Percentiles rank a stretch among this genome's conserved stretches.
Conservation (phyloP, 2,329 filamentous ascomycete genomes). For the Tetracladium maxilliforme region DNA sequence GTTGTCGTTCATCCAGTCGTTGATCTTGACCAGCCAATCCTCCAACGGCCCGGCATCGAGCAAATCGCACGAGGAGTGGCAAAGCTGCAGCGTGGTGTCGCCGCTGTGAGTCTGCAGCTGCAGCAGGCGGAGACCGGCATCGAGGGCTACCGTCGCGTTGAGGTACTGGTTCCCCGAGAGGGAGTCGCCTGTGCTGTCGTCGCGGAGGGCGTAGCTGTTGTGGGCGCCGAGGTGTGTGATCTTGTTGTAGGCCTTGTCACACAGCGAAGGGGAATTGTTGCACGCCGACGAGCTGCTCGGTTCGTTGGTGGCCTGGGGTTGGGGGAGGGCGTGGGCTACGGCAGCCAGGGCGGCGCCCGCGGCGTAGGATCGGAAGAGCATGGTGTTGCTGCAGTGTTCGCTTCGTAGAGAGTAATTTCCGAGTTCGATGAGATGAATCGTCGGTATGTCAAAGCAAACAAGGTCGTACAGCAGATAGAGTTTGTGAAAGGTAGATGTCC, state of each 20-base stretch:
- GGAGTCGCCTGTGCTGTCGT: slow-evolving; percentile 43
- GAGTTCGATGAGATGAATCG: too few species aligned
- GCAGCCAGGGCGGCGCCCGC: too few species aligned
- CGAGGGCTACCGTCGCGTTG: slow-evolving; percentile 56
- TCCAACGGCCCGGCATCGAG: slow-evolving; percentile 54
- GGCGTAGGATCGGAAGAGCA: too few species aligned
- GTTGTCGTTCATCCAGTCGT: slow-evolving; percentile 54
- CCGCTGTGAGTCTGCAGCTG: slow-evolving; percentile 56
- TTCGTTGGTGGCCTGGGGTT: too few species aligned
- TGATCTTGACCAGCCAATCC: slow-evolving; percentile 48
- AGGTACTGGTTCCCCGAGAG: slow-evolving; percentile 59
- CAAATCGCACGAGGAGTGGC: slow-evolving; percentile 52
- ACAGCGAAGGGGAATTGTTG: slow-evolving; percentile 70
- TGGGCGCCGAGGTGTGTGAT: slow-evolving; percentile 70
- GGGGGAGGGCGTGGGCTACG: too few species aligned
- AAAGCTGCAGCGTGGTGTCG: slow-evolving; percentile 46
- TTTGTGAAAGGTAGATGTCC: too few species aligned
- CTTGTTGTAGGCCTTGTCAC: slow-evolving; percentile 55
- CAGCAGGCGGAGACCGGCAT: slow-evolving; percentile 56
- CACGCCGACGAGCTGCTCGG: too few species aligned
- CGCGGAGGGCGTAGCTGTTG: slow-evolving; percentile 57
- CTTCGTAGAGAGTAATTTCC: too few species aligned
- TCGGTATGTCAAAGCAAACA: too few species aligned
- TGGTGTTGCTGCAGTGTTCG: too few species aligned
- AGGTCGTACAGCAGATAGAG: too few species aligned